These are phyloP conservation scores for Neurospora sp. DNA, from an alignment of 495 filamentous ascomycete species.

Conservation along the genomic window DNA sequence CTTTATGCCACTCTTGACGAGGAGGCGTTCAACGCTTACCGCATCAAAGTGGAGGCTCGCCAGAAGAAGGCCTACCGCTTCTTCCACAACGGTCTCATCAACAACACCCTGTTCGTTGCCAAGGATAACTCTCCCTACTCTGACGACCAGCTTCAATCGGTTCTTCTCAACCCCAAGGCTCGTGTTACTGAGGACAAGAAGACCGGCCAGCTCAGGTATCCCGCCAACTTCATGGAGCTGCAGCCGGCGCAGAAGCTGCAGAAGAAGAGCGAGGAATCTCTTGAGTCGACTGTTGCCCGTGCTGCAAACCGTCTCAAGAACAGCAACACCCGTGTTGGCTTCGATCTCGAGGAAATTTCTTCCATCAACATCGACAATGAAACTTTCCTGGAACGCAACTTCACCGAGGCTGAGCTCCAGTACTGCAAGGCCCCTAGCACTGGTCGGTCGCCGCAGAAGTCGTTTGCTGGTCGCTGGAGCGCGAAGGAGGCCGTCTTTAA, in stretches of 20 bases:
- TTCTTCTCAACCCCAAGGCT: slow-evolving; percentile 92
- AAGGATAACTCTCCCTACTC: slow-evolving; percentile 86
- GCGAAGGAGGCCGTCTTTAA: slow-evolving; percentile 99
- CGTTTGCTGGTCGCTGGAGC: slow-evolving; percentile 88
- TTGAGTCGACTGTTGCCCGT: slow-evolving; percentile 48
- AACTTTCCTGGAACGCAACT: slow-evolving; percentile 91
- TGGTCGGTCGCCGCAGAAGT: slow-evolving; percentile 54
- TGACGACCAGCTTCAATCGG: slow-evolving; percentile 70
- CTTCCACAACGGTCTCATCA: slow-evolving; percentile 95
- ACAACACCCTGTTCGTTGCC: slow-evolving; percentile 93
- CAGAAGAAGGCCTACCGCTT: slow-evolving; percentile 98
- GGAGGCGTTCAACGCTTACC: slow-evolving; percentile 72
- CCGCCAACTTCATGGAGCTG: slow-evolving; percentile 45
- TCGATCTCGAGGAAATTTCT: slow-evolving; percentile 80
- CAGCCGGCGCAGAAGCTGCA: slow-evolving; percentile 21
- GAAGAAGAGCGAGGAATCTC: slow-evolving; percentile 53
- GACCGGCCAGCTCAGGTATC: slow-evolving; percentile 63
- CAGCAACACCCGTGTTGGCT: slow-evolving; percentile 71
- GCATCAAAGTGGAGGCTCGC: slow-evolving; percentile 73
- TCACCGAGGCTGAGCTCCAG: slow-evolving; percentile 68
- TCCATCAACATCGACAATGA: slow-evolving; percentile 86
- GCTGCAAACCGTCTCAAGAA: slow-evolving; percentile 57
- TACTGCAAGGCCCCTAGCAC: slow-evolving; percentile 71
- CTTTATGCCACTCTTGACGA: slow-evolving; percentile 90
- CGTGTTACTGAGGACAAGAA: slow-evolving; percentile 81